Percentiles rank a stretch among this genome's conserved stretches.
Evolutionary conservation across 2,329 filamentous ascomycete genomes (phyloP).

Genomic region (Arthroderma sp.): DNA sequence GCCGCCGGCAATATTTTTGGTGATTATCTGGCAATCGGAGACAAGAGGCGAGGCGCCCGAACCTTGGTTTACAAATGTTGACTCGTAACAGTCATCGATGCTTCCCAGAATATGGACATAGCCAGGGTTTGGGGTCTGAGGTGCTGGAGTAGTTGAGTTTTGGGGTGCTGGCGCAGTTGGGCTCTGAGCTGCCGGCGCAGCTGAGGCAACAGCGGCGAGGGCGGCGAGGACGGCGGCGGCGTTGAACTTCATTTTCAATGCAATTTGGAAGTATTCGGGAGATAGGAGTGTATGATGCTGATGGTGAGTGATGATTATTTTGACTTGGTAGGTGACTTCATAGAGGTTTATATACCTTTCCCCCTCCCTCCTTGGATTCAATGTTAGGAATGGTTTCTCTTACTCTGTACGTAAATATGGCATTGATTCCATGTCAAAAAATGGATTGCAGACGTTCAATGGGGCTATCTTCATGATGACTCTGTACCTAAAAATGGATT

Average conservation of each 20-base stretch:
- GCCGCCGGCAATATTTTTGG: background rate
- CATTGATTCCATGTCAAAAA: too few species aligned
- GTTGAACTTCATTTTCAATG: background rate
- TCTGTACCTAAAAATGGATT: too few species aligned
- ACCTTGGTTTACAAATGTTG: background rate
- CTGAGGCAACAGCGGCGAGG: background rate
- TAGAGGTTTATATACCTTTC: too few species aligned
- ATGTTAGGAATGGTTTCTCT: too few species aligned
- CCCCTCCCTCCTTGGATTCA: too few species aligned
- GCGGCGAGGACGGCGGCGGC: background rate
- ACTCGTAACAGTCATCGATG: background rate
- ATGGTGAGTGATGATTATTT: too few species aligned
- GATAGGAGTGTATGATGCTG: too few species aligned
- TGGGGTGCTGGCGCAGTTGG: background rate
- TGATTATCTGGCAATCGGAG: background rate
- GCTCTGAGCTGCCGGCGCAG: background rate
- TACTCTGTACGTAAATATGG: too few species aligned
- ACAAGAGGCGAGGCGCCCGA: background rate
- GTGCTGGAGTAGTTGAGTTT: background rate
- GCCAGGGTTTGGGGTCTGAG: background rate
- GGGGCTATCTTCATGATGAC: too few species aligned
- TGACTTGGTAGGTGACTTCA: too few species aligned
- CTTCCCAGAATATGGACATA: background rate
- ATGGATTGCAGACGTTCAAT: too few species aligned
- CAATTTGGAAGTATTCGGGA: background rate